Conservation (phyloP, 495 filamentous ascomycete species). For the Xylaria palmicola region DNA sequence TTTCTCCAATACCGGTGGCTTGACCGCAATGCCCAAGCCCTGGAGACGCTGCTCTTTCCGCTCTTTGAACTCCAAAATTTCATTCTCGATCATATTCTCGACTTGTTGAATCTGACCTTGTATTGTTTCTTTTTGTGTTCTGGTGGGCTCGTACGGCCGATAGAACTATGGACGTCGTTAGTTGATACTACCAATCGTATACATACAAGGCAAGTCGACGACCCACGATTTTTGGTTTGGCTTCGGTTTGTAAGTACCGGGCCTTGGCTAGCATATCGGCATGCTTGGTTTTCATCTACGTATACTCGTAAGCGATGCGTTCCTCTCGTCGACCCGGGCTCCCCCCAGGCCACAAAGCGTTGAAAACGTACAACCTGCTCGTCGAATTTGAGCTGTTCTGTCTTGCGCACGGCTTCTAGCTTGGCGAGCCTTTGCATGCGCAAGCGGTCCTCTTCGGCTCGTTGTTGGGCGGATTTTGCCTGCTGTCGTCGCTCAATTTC, state of each 20-base stretch:
- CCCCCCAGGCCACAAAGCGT: not conserved
- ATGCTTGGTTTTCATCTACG: conserved; percentile 79
- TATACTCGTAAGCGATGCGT: conserved; percentile 25
- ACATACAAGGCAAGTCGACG: not conserved
- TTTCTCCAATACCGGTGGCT: conserved; percentile 19
- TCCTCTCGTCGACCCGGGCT: not conserved
- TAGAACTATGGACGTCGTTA: conserved; percentile 65
- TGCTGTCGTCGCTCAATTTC: conserved; percentile 91
- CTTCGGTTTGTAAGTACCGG: conserved; percentile 69
- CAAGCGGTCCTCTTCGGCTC: conserved; percentile 63
- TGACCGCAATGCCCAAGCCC: conserved; percentile 28
- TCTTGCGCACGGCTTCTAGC: conserved; percentile 56
- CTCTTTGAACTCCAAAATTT: conserved; percentile 43
- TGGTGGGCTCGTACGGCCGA: conserved; percentile 76
- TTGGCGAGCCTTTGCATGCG: conserved; percentile 61
- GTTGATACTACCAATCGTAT: not conserved
- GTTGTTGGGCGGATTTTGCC: conserved; percentile 74
- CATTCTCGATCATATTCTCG: conserved; percentile 45
- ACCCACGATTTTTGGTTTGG: conserved; percentile 76
- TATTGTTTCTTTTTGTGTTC: conserved; percentile 48
- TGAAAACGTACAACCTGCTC: conserved; percentile 66
- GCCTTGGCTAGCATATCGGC: conserved; percentile 69
- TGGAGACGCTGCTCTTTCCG: conserved; percentile 33
- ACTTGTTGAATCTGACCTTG: conserved; percentile 46
- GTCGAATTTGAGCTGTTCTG: conserved; percentile 75